Percentiles rank a stretch among this genome's conserved stretches.
These are phyloP conservation scores for Cryptococcus depauperatus DNA, from an alignment of 1,284 basidiomycete genomes.

Conservation along the genomic window DNA sequence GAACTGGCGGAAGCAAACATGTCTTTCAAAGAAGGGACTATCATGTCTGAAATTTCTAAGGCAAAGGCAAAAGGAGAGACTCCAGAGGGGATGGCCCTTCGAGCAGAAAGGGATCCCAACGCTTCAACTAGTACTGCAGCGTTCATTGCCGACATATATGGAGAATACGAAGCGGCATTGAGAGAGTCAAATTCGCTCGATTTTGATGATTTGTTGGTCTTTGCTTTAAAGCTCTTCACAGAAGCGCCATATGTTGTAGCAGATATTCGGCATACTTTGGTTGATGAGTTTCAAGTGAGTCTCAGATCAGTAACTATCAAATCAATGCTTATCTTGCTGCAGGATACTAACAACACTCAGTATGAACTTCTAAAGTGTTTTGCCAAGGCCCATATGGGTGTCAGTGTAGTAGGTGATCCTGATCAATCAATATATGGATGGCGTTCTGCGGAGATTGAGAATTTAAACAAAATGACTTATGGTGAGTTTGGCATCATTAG, in stretches of 20 bases:
- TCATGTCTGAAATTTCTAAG: slow-evolving; percentile 63
- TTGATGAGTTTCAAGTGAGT: slow-evolving; percentile 73
- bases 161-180: slow-evolving; percentile 61
- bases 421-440: slow-evolving; percentile 91
- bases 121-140: slow-evolving; percentile 26
- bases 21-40: slow-evolving; percentile 55
- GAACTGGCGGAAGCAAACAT: slow-evolving; percentile 50
- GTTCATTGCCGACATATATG: slow-evolving; percentile 51
- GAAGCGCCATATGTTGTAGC: slow-evolving; percentile 52
- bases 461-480: slow-evolving; percentile 66
- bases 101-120: slow-evolving; percentile 28
- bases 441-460: slow-evolving; percentile 74
- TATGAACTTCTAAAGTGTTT: slow-evolving; percentile 76
- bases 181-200: slow-evolving; percentile 65
- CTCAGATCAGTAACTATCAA: background rate
- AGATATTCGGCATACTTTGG: slow-evolving; percentile 69
- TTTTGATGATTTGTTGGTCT: slow-evolving; percentile 80
- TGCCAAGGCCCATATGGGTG: slow-evolving; percentile 52
- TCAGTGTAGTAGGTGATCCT: slow-evolving; percentile 85
- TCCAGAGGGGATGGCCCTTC: slow-evolving; percentile 49
- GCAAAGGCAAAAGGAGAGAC: slow-evolving; percentile 66
- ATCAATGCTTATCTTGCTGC: slow-evolving; percentile 21
- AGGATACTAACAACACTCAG: slow-evolving; percentile 82
- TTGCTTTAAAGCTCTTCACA: slow-evolving; percentile 64
- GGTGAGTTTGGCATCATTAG: no score